phyloP scores from a whole-genome alignment of 1,139 yeast species.

The Pichia norvegensis region DNA sequence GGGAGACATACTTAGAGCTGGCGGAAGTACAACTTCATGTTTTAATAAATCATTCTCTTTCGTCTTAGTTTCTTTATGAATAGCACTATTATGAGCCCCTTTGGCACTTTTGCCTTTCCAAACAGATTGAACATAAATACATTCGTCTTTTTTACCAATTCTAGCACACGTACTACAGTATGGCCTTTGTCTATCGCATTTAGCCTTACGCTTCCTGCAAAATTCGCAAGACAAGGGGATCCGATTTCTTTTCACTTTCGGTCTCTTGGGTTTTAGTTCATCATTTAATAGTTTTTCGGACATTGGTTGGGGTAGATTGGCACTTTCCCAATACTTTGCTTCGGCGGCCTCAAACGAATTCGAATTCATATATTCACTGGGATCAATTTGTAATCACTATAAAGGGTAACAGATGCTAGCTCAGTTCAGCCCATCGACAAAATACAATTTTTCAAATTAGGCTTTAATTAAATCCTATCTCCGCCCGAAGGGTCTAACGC shows the following conservation, averaged over 20 bases:
- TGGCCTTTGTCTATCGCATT: conserved; percentile 57
- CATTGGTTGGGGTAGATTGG: no score
- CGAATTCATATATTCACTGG: no score
- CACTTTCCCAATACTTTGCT: no score
- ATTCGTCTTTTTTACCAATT: conserved; percentile 59
- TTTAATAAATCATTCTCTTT: no score
- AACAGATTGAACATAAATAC: conserved; percentile 49
- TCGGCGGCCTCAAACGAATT: no score
- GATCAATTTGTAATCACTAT: no score
- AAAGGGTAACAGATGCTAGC: no score
- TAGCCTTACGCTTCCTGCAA: conserved; percentile 39
- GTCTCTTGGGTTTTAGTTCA: not conserved
- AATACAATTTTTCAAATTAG: no score
- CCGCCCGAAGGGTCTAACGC: no score
- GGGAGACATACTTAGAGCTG: not conserved
- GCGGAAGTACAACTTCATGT: not conserved
- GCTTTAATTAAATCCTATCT: no score
- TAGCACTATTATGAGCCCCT: not conserved
- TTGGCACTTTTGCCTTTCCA: not conserved
- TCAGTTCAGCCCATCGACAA: no score
- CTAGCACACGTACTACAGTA: conserved; percentile 62
- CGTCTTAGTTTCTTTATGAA: not conserved
- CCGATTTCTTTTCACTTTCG: conserved; percentile 31
- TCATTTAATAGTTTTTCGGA: no score
- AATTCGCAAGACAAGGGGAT: conserved; percentile 38